Percentiles rank a stretch among this genome's conserved stretches.
Evolutionary conservation across 192 early-diverging fungal genomes (phyloP).

Genomic region (Chytriomyces sp.): DNA sequence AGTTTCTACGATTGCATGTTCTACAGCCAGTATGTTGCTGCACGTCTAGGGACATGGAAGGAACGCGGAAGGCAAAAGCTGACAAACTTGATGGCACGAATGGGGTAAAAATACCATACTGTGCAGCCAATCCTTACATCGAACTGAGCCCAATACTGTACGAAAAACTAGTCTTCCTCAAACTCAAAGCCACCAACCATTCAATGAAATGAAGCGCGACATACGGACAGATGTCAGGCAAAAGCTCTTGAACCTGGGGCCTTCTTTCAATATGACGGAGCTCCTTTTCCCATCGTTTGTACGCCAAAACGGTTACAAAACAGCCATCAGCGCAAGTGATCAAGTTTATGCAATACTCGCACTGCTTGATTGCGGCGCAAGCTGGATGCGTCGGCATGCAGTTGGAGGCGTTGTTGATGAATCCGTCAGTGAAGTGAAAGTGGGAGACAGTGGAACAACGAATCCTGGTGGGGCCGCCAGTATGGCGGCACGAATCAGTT

Average conservation of each 20-base stretch:
- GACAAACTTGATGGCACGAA: conserved; percentile 84
- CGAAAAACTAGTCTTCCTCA: conserved; percentile 68
- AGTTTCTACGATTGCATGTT: conserved; percentile 86
- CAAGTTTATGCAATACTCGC: conserved; percentile 80
- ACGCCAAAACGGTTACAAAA: conserved; percentile 71
- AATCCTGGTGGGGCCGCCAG: conserved; percentile 9
- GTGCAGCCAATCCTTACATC: conserved; percentile 2
- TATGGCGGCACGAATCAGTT: background rate
- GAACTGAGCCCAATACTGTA: background rate
- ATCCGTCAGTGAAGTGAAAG: conserved; percentile 14
- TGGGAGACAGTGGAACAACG: conserved; percentile 16
- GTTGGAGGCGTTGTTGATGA: conserved; percentile 34
- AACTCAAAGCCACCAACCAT: conserved; percentile 77
- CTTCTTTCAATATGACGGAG: conserved; percentile 76
- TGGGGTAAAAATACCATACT: conserved; percentile 67
- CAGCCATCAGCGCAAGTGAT: conserved; percentile 75
- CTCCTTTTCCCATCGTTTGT: conserved; percentile 81
- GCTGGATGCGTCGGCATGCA: conserved; percentile 50
- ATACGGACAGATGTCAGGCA: conserved; percentile 64
- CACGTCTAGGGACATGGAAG: conserved; percentile 88
- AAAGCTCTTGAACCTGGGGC: conserved; percentile 71
- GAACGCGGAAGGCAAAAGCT: conserved; percentile 79
- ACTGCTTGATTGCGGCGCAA: conserved; percentile 65
- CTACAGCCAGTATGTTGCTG: conserved; percentile 84
- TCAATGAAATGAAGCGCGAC: conserved; percentile 67